A percentile compares a stretch with the other conserved stretches of the same genome.
Conservation (phyloP, 768 basidiomycete genomes). For the Leccinum olivaceopallidum region DNA sequence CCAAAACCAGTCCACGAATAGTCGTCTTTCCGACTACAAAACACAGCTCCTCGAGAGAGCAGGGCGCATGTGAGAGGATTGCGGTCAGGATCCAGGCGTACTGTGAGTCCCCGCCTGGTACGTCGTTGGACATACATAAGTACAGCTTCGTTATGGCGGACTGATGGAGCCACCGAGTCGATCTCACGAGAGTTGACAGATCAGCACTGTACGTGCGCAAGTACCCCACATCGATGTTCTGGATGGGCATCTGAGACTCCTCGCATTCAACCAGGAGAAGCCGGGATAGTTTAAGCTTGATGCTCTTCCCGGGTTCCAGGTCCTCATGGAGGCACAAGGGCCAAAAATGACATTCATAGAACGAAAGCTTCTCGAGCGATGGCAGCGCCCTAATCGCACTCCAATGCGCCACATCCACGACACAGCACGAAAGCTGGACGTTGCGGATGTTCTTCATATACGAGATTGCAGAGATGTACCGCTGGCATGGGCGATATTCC, state of each 20-base stretch:
- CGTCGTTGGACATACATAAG: no score
- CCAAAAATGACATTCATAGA: neutral
- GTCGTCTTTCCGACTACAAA: neutral
- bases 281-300: neutral
- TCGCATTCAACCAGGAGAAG: neutral
- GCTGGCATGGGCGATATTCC: neutral
- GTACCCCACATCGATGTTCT: neutral
- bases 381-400: conserved; percentile 7
- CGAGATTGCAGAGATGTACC: neutral
- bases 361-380: conserved; percentile 20
- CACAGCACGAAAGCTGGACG: conserved; percentile 11
- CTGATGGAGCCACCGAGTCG: no score
- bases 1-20: neutral
- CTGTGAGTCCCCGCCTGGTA: no score
- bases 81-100: neutral
- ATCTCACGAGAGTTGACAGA: no score
- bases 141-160: neutral
- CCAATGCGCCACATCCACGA: conserved; percentile 20
- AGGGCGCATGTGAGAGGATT: neutral
- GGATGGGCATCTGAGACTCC: neutral
- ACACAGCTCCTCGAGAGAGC: neutral
- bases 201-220: neutral
- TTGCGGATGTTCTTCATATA: conserved; percentile 23
- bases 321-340: neutral
- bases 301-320: neutral